phyloP scores from a whole-genome alignment of 2,329 filamentous ascomycete species.

The Colletotrichum tropicicola region DNA sequence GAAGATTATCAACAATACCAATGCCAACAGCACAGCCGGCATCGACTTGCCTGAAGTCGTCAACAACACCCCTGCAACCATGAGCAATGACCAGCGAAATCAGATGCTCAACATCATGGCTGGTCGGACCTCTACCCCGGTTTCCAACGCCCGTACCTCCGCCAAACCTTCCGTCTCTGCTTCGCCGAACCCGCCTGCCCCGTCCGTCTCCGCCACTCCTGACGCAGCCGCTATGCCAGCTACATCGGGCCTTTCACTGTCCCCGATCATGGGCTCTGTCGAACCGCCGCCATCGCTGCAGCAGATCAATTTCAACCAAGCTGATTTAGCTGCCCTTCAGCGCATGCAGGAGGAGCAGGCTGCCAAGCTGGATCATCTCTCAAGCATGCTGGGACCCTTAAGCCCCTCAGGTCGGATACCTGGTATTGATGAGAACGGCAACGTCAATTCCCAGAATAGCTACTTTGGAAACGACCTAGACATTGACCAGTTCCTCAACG shows the following conservation, averaged over 20 bases:
- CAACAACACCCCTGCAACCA: conserved; percentile 61
- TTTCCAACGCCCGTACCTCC: conserved; percentile 31
- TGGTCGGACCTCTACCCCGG: conserved; percentile 43
- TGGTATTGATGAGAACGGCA: conserved; percentile 62
- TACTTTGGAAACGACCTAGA: conserved; percentile 53
- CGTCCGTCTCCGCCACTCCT: conserved; percentile 22
- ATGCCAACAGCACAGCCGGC: conserved; percentile 58
- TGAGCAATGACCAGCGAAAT: conserved; percentile 65
- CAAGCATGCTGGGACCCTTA: conserved; percentile 78
- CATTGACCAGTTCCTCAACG: conserved; percentile 59
- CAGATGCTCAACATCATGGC: conserved; percentile 70
- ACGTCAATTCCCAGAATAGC: conserved; percentile 34
- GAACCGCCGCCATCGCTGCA: conserved; percentile 61
- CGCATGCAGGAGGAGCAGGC: conserved; percentile 83
- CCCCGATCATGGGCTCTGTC: conserved; percentile 57
- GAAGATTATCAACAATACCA: conserved; percentile 72
- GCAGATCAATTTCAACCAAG: conserved; percentile 73
- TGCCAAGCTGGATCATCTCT: conserved; percentile 78
- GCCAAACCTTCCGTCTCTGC: conserved; percentile 31
- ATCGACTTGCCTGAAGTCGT: conserved; percentile 66
- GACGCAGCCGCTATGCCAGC: conserved; percentile 29
- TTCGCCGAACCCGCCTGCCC: conserved; percentile 31
- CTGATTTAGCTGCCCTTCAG: conserved; percentile 81
- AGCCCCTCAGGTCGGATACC: conserved; percentile 84
- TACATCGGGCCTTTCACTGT: conserved; percentile 48